Base-by-base conservation (phyloP, 106 monocot genomes). In the Triglochin maritima region DNA sequence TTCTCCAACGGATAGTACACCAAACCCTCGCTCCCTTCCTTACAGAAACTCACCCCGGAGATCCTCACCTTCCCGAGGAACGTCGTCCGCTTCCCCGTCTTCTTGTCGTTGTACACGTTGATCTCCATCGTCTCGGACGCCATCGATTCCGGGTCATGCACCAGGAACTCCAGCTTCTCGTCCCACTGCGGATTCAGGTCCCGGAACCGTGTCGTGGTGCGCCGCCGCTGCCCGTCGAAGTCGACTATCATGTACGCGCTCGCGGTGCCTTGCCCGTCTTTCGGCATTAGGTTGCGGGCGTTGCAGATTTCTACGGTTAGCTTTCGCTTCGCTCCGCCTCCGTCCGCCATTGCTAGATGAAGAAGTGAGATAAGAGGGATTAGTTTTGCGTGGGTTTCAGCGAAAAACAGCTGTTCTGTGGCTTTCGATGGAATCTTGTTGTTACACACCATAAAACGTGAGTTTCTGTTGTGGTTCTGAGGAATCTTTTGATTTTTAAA, bases 71-170 rank as follows among this genome's bases (percentile, higher is more conserved):
- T 89, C 7, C 93, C 93, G 42, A 94, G 78, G 68, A 94, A 94
- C 2, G 77, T 69, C 43, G 69, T 60, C 17, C 63, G 13, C 45
- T 74, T 83, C 53, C 75, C 72, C 12, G 66, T 69, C 74, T 82
- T 88, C 78, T 94, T 89, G 69, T 94, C 93, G 80, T 89, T 89
- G 76, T 94, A 94, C 45, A 94, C 86, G 66, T 81, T 94, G 76
- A 94, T 59, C 78, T 89, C 86, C 3, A 94, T 71, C 2, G 89
- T 84, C 48, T 86, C 83, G 49, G 69, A 63, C 17, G 65, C 50
- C 84, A 94, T 89, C 49, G 77, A 59, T 46, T 74, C 82, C 1
- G 86, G 84, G 54, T 94, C 86, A 67, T 86, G 83, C 50, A 86
- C 86, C 44, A 84, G 58, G 77, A 94, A 94, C 89, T 94, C 93